Conservation (phyloP, 805 yeast genomes). For the Cyberlindnera lachancei region DNA sequence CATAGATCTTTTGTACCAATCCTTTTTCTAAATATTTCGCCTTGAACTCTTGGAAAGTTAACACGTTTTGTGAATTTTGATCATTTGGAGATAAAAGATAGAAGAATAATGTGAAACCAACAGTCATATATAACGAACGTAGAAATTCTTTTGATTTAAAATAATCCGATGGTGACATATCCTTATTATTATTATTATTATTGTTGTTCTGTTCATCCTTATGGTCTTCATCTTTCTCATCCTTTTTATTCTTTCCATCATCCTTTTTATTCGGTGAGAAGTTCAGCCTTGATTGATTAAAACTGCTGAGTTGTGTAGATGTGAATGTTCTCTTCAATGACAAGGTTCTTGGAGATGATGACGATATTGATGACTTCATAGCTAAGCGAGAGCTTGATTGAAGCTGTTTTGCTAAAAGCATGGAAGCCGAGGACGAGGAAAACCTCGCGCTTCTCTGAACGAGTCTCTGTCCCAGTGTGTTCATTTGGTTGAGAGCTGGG, state of each 20-base stretch:
- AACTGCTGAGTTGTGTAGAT: neutral
- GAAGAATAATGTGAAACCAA: constrained; percentile 31
- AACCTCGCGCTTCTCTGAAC: too few species aligned
- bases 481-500: too few species aligned
- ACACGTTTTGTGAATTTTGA: constrained; percentile 19
- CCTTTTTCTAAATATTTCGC: constrained; percentile 73
- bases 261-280: too few species aligned
- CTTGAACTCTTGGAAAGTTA: constrained; percentile 79
- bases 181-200: constrained; percentile 17
- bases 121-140: constrained; percentile 30
- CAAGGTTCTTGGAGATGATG: too few species aligned
- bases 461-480: too few species aligned
- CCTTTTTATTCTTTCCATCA: too few species aligned
- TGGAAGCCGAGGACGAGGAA: too few species aligned
- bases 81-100: constrained; percentile 26
- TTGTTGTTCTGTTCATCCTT: constrained; percentile 16
- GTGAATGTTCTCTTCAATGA: neutral
- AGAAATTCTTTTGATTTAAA: constrained; percentile 36
- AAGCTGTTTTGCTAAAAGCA: too few species aligned
- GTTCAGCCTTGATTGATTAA: constrained; percentile 7
- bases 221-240: constrained; percentile 9
- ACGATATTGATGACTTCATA: too few species aligned
- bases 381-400: too few species aligned
- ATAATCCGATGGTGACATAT: constrained; percentile 27
- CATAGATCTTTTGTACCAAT: constrained; percentile 63